phyloP scores from a whole-genome alignment of 228 moss, liverwort and hornwort species.

The Sphagnum fallax region DNA sequence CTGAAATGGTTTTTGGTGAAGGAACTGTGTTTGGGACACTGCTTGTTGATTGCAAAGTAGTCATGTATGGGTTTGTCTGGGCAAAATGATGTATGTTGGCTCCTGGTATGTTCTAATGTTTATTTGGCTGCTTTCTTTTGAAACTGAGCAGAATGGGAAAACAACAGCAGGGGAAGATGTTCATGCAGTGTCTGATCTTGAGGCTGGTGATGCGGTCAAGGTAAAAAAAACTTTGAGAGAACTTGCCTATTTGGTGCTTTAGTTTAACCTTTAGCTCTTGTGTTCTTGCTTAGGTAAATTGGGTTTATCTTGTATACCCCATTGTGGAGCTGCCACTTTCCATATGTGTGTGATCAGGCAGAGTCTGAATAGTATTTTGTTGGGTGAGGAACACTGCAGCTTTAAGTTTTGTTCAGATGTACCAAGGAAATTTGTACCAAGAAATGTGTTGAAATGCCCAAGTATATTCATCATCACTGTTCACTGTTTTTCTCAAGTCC shows the following conservation, averaged over 20 bases:
- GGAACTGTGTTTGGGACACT: neutral
- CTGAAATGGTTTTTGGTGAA: neutral
- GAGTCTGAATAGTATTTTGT: too few relatives aligned
- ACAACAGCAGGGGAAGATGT: constrained; percentile 4
- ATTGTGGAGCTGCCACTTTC: neutral
- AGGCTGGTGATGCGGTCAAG: constrained; percentile 73
- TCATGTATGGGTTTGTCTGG: neutral
- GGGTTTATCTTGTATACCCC: neutral
- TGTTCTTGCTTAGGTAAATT: neutral
- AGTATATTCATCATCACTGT: neutral
- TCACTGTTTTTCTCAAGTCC: neutral
- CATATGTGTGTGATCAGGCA: neutral
- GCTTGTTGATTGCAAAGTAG: neutral
- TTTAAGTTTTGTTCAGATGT: too few relatives aligned
- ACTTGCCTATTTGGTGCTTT: neutral
- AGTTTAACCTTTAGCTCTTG: neutral
- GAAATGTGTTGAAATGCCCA: neutral
- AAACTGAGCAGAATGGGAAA: constrained; percentile 8
- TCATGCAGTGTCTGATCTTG: constrained; percentile 42
- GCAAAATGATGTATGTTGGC: neutral
- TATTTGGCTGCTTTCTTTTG: neutral
- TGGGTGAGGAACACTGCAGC: too few relatives aligned
- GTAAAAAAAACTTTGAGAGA: constrained; percentile 11
- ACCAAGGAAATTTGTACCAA: neutral
- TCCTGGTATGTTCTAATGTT: neutral